Base-by-base conservation (phyloP, 768 basidiomycete species). In the Phanerodontia chrysosporium region DNA sequence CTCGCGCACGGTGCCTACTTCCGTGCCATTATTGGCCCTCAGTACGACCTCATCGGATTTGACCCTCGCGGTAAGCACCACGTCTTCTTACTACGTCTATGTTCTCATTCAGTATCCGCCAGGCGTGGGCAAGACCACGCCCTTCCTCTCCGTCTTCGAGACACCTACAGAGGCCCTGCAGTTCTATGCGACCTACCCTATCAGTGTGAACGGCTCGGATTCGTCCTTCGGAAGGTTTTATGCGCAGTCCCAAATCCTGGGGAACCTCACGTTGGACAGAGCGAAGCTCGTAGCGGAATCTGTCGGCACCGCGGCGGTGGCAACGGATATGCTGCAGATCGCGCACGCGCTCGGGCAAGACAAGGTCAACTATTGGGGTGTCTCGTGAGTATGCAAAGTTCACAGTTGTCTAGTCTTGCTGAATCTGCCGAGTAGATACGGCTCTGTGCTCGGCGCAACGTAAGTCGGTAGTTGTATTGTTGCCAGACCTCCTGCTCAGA, bases 291-390 rank as follows among this genome's bases (percentile, higher is more conserved):
- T 13, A 4, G 12, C 2, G 10, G 57, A 49, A 22, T 32, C 36
- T n/a, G n/a, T n/a, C n/a, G n/a, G n/a, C n/a, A 73, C 72, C 3
- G 58, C 67, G 25, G 54, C 62, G 24, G 69, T 71, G 13, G 67
- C 72, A 12, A 64, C 65, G 12, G 72, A 73, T 54, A 71, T 73
- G 72, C 61, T 73, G 25, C 49, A 60, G 35, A 73, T 73, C 48
- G 60, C 58, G 0, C 54, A 64, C 32, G 66, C 67, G 30, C 64
- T 68, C n/a, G 71, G 72, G 0, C 57, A 58, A 22, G 70, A 72
- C 24, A 67, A 66, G 59, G 57, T 73, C 39, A 63, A 66, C 27
- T 73, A 70, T 57, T 72, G 67, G 68, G 72, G 71, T 6, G 67
- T 70, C 58, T 62, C 61, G 61, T 62, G 24, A 49, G 61, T 56